A percentile compares a stretch with the other conserved stretches of the same genome.
phyloP scores from a whole-genome alignment of 768 basidiomycete species.

The Gloeopeniophorella convolvens region DNA sequence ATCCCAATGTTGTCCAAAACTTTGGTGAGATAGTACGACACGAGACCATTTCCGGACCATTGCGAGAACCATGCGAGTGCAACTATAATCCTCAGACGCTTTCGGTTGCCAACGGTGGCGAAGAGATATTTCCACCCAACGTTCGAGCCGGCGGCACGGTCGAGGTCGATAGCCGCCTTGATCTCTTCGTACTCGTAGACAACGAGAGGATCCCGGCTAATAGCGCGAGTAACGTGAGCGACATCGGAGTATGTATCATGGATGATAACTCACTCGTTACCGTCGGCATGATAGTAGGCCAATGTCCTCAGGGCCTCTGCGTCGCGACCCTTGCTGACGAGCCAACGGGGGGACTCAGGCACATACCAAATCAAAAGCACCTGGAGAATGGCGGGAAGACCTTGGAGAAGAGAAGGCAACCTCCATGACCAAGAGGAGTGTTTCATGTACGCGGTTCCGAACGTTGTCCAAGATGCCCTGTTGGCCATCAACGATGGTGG shows the following conservation, averaged over 20 bases:
- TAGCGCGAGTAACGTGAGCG: too few relatives aligned
- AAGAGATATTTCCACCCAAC: slow-evolving; percentile 68
- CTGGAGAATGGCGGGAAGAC: slow-evolving; percentile 60
- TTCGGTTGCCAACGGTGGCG: slow-evolving; percentile 61
- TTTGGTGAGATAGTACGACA: slow-evolving; percentile 73
- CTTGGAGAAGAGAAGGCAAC: slow-evolving; percentile 70
- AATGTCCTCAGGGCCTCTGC: slow-evolving; percentile 61
- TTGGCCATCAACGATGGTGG: not conserved
- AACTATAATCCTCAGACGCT: slow-evolving; percentile 69
- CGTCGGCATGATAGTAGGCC: slow-evolving; percentile 80
- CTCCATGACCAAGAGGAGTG: slow-evolving; percentile 73
- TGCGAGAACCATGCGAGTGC: slow-evolving; percentile 80
- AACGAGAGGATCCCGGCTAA: too few relatives aligned
- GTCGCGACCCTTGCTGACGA: slow-evolving; percentile 69
- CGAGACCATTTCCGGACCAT: too few relatives aligned
- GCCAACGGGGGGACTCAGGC: slow-evolving; percentile 83
- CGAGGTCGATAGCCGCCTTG: slow-evolving; percentile 67
- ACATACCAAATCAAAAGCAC: slow-evolving; percentile 57
- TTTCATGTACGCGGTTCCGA: slow-evolving; percentile 72
- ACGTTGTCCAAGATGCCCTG: slow-evolving; percentile 75
- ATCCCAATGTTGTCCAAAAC: slow-evolving; percentile 67
- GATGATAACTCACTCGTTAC: slow-evolving; percentile 55
- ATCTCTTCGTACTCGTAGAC: slow-evolving; percentile 76
- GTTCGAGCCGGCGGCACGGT: slow-evolving; percentile 49
- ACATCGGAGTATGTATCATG: too few relatives aligned